Evolutionary conservation across 768 basidiomycete genomes (phyloP).

Genomic region (Amanita inopinata): DNA sequence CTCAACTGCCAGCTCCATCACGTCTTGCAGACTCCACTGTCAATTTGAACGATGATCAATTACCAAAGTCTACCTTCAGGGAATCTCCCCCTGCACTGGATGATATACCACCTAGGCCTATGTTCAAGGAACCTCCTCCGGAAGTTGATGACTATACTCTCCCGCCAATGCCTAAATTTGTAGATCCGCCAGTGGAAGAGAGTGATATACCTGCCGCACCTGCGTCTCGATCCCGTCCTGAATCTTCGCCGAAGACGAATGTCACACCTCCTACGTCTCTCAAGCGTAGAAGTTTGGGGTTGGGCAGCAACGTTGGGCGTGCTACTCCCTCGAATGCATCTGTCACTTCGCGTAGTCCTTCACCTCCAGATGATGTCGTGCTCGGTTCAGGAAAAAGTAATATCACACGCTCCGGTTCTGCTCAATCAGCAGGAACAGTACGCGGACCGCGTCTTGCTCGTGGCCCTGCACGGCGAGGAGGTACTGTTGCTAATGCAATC

Average conservation of each 20-base stretch:
- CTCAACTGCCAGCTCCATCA: slow-evolving; percentile 22
- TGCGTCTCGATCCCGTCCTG: slow-evolving; percentile 24
- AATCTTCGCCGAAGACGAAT: slow-evolving; percentile 27
- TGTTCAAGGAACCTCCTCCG: slow-evolving; percentile 56
- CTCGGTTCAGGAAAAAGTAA: slow-evolving; percentile 26
- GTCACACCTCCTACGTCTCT: slow-evolving; percentile 46
- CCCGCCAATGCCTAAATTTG: slow-evolving; percentile 34
- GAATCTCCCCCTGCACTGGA: slow-evolving; percentile 51
- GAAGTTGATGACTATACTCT: slow-evolving; percentile 40
- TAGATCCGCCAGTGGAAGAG: slow-evolving; percentile 50
- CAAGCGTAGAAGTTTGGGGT: slow-evolving; percentile 24
- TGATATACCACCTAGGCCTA: slow-evolving; percentile 29
- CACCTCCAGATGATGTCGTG: slow-evolving; percentile 31
- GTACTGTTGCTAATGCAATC: slow-evolving; percentile 45
- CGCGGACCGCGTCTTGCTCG: slow-evolving; percentile 43
- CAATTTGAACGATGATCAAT: slow-evolving; percentile 26
- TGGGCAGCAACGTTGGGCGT: slow-evolving; percentile 2
- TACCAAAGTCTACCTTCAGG: slow-evolving; percentile 33
- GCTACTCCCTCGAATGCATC: slow-evolving; percentile 5
- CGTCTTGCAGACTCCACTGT: slow-evolving; percentile 14
- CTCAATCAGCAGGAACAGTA: slow-evolving; percentile 23
- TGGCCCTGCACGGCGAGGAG: slow-evolving; percentile 29
- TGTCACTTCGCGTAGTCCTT: slow-evolving; percentile 31
- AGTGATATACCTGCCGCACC: slow-evolving; percentile 24
- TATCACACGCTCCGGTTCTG: slow-evolving; percentile 41